phyloP scores from a whole-genome alignment of 2,329 filamentous ascomycete species.

The Pseudohalonectria lignicola region DNA sequence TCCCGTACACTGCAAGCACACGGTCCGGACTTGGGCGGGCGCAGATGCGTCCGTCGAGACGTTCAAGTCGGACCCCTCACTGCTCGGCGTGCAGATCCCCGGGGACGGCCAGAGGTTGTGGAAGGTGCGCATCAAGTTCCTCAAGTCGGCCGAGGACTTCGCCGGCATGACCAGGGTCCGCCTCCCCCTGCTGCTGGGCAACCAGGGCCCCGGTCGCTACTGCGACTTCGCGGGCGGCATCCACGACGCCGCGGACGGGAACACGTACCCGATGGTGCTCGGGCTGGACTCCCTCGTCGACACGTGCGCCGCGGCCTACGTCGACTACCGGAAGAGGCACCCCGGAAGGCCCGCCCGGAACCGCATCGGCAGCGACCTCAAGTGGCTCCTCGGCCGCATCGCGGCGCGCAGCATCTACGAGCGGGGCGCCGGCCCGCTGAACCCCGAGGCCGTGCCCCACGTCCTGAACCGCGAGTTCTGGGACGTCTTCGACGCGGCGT shows the following conservation, averaged over 20 bases:
- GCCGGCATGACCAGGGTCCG: constrained; percentile 18
- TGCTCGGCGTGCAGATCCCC: constrained; percentile 29
- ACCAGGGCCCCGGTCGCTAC: not conserved
- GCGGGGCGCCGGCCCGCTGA: constrained; percentile 7
- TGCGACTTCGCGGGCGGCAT: not conserved
- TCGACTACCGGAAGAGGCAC: constrained; percentile 1
- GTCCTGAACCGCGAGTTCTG: constrained; percentile 11
- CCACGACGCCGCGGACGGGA: not conserved
- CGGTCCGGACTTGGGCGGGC: constrained; percentile 28
- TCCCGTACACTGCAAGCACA: constrained; percentile 20
- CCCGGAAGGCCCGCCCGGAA: not conserved
- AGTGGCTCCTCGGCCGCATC: constrained; percentile 23
- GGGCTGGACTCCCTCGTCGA: constrained; percentile 22
- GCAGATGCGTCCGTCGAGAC: constrained; percentile 18
- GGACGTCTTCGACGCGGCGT: constrained; percentile 8
- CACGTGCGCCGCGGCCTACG: constrained; percentile 21
- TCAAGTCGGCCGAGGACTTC: constrained; percentile 9
- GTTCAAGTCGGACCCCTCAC: constrained; percentile 19
- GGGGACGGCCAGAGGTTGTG: constrained; percentile 16
- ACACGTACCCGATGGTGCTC: constrained; percentile 12
- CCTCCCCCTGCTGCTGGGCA: constrained; percentile 1
- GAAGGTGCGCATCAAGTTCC: constrained; percentile 24
- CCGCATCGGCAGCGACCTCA: constrained; percentile 17
- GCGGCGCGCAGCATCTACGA: constrained; percentile 8
- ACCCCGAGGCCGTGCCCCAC: constrained; percentile 4